Conservation (phyloP, 2,329 filamentous ascomycete species). For the Colletotrichum nymphaeae region DNA sequence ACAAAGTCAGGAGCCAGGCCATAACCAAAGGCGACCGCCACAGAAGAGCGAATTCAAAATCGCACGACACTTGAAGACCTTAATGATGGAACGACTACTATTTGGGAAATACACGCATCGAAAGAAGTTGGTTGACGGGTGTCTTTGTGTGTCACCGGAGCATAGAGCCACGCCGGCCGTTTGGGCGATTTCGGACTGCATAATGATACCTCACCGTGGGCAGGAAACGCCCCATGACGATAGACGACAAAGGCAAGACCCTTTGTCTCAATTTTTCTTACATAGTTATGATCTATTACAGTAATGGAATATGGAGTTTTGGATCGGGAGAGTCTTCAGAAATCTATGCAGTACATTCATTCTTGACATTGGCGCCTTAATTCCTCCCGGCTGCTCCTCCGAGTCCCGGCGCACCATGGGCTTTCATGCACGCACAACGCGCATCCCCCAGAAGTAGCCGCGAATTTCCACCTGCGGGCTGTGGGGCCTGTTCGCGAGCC, state of each 20-base stretch:
- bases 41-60: slow-evolving; percentile 20
- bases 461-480: slow-evolving; percentile 21
- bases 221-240: slow-evolving; percentile 14
- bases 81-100: slow-evolving; percentile 4
- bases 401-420: background rate
- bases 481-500: slow-evolving; percentile 29
- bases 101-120: slow-evolving; percentile 9
- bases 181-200: slow-evolving; percentile 34
- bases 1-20: slow-evolving; percentile 63
- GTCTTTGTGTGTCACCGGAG: slow-evolving; percentile 9
- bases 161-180: slow-evolving; percentile 14
- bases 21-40: slow-evolving; percentile 33
- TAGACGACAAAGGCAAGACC: slow-evolving; percentile 13
- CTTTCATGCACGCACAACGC: slow-evolving; percentile 21
- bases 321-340: background rate
- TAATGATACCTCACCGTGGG: slow-evolving; percentile 35
- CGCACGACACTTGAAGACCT: slow-evolving; percentile 28
- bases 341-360: too few relatives aligned
- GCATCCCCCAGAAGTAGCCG: slow-evolving; percentile 8
- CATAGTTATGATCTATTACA: slow-evolving; percentile 26
- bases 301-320: slow-evolving; percentile 31
- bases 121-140: slow-evolving; percentile 9
- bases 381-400: background rate
- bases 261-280: slow-evolving; percentile 1
- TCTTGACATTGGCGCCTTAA: background rate